Conservation (phyloP, 2,329 filamentous ascomycete species). For the Eutypella sp. region DNA sequence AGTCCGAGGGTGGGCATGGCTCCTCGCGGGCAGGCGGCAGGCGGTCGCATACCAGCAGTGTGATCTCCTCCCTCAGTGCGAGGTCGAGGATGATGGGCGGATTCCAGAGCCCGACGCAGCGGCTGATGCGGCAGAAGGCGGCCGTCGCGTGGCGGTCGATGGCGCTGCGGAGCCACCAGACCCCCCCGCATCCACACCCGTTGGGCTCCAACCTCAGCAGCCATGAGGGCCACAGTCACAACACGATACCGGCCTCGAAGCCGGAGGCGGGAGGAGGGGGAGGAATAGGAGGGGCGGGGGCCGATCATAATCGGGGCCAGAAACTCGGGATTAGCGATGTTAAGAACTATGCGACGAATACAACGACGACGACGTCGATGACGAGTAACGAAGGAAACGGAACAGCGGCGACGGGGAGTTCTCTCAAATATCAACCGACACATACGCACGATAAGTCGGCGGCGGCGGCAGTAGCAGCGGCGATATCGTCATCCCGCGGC, state of each 20-base stretch:
- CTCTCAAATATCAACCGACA: neutral
- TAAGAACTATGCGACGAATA: too few relatives aligned
- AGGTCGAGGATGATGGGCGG: slow-evolving; percentile 9
- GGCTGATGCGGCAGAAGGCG: slow-evolving; percentile 37
- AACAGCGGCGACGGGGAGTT: too few relatives aligned
- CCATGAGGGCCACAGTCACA: too few relatives aligned
- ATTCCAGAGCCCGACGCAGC: slow-evolving; percentile 34
- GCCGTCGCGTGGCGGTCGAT: slow-evolving; percentile 35
- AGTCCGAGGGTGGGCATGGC: neutral
- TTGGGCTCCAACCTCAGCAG: too few relatives aligned
- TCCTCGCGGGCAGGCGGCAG: neutral
- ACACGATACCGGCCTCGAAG: too few relatives aligned
- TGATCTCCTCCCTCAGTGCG: neutral
- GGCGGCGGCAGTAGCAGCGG: neutral
- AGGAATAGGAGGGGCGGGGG: too few relatives aligned
- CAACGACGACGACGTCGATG: neutral
- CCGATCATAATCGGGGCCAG: too few relatives aligned
- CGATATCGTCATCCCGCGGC: neutral
- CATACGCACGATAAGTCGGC: neutral
- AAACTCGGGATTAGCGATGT: too few relatives aligned
- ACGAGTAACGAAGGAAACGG: too few relatives aligned
- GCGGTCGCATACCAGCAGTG: neutral
- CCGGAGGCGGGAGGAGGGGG: too few relatives aligned
- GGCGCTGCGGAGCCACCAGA: slow-evolving; percentile 22
- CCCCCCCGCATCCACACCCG: too few relatives aligned